These are phyloP conservation scores for Paramecium bursaria DNA, from an alignment of 73 alveolate genomes.

Conservation along the genomic window DNA sequence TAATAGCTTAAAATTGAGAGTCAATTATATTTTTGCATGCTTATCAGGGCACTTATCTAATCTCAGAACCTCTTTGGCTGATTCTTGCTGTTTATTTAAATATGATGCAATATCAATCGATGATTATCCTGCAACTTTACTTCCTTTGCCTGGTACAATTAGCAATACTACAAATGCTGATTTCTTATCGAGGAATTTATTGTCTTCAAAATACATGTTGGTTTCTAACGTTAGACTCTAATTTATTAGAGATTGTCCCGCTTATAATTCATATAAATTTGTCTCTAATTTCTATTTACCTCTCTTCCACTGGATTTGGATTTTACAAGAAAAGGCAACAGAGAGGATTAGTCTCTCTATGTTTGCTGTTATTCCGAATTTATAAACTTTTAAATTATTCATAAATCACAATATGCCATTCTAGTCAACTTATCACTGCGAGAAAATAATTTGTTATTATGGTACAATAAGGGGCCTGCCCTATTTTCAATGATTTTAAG, in stretches of 20 bases:
- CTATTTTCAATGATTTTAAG: background rate
- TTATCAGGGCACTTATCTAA: constrained; percentile 57
- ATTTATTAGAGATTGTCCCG: background rate
- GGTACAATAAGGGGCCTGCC: constrained; percentile 13
- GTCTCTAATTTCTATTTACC: constrained; percentile 37
- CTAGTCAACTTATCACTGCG: constrained; percentile 19
- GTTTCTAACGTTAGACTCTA: background rate
- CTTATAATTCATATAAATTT: constrained; percentile 6
- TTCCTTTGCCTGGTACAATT: constrained; percentile 15
- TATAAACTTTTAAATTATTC: constrained; percentile 32
- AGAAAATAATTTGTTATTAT: constrained; percentile 2
- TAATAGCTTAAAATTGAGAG: background rate
- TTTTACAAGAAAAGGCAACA: constrained; percentile 12
- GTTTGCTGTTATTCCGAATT: constrained; percentile 23
- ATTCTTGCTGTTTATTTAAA: constrained; percentile 22
- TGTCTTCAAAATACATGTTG: constrained; percentile 6
- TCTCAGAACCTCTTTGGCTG: background rate
- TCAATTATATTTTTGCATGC: background rate
- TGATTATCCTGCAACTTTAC: constrained; percentile 11
- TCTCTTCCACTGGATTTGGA: constrained; percentile 40
- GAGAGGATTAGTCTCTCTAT: constrained; percentile 46
- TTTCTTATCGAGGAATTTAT: constrained; percentile 17
- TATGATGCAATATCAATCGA: constrained; percentile 13
- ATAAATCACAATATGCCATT: constrained; percentile 10
- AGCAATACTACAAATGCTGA: constrained; percentile 21